These are phyloP conservation scores for Iris macrosiphon DNA, from an alignment of 106 monocot genomes.

Conservation along the genomic window DNA sequence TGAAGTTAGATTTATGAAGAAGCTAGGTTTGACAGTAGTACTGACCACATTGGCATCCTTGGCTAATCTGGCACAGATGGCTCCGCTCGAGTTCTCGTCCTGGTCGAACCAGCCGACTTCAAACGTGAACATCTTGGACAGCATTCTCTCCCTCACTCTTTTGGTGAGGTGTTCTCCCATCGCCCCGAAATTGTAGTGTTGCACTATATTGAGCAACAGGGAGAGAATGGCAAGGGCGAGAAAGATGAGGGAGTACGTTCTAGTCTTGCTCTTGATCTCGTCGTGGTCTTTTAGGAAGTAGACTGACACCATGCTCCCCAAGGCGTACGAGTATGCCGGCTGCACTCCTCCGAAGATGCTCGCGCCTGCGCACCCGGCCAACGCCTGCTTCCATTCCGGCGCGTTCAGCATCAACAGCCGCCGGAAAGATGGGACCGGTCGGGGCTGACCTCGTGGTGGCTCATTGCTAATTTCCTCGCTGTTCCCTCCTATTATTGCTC, in stretches of 20 bases:
- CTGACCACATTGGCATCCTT: conserved; percentile 60
- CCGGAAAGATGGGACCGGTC: conserved; percentile 32
- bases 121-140: conserved; percentile 55
- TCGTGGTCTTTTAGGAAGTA: conserved; percentile 41
- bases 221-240: conserved; percentile 22
- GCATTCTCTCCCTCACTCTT: conserved; percentile 52
- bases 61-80: conserved; percentile 46
- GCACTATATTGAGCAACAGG: conserved; percentile 33
- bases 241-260: conserved; percentile 27
- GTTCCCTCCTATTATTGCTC: conserved; percentile 2
- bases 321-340: conserved; percentile 35
- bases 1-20: too few relatives aligned
- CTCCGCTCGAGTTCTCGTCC: conserved; percentile 58
- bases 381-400: conserved; percentile 54
- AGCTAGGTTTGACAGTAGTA: conserved; percentile 3
- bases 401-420: conserved; percentile 33
- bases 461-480: background rate
- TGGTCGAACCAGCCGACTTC: conserved; percentile 63
- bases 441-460: background rate
- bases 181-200: conserved; percentile 56
- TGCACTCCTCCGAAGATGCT: conserved; percentile 33
- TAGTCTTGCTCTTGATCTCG: conserved; percentile 40
- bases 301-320: conserved; percentile 42
- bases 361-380: conserved; percentile 20
- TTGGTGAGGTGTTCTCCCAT: conserved; percentile 60